These are phyloP conservation scores for Talaromyces sp. DNA, from an alignment of 2,329 filamentous ascomycete species.

Conservation along the genomic window DNA sequence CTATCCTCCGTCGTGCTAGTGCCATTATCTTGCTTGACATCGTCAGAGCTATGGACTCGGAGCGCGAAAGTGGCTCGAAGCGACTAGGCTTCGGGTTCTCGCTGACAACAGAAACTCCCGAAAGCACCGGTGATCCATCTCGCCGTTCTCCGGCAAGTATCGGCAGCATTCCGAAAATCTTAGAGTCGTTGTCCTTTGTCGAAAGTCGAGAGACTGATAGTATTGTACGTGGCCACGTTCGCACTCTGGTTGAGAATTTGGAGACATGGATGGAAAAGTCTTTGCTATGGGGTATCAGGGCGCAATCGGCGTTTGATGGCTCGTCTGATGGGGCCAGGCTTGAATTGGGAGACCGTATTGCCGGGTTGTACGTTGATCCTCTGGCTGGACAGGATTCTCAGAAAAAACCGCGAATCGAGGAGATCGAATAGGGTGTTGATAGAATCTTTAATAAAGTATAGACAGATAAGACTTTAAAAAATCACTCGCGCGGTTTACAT, in stretches of 20 bases:
- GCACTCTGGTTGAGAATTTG: slow-evolving; percentile 34
- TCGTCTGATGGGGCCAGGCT: slow-evolving; percentile 15
- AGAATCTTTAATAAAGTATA: not conserved
- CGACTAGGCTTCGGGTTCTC: slow-evolving; percentile 37
- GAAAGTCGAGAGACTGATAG: slow-evolving; percentile 33
- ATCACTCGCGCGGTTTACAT: not conserved
- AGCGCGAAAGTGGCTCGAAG: slow-evolving; percentile 23
- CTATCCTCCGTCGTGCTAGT: slow-evolving; percentile 37
- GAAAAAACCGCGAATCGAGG: slow-evolving; percentile 31
- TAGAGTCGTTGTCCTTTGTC: slow-evolving; percentile 31
- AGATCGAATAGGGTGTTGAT: slow-evolving; percentile 29
- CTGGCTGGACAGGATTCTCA: slow-evolving; percentile 17
- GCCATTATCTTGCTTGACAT: slow-evolving; percentile 35
- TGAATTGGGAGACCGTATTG: slow-evolving; percentile 32
- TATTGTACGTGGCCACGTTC: slow-evolving; percentile 35
- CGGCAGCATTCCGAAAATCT: slow-evolving; percentile 34
- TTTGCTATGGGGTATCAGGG: slow-evolving; percentile 33
- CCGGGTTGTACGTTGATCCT: slow-evolving; percentile 32
- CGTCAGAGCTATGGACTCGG: slow-evolving; percentile 33
- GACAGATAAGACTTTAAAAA: not conserved
- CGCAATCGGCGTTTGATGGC: slow-evolving; percentile 9
- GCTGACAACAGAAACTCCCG: slow-evolving; percentile 14
- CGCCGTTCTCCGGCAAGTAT: slow-evolving; percentile 22
- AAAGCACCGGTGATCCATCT: not conserved
- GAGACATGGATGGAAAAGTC: slow-evolving; percentile 40